These are phyloP conservation scores for Microdochium nivale DNA, from an alignment of 2,329 filamentous ascomycete species.

Conservation along the genomic window DNA sequence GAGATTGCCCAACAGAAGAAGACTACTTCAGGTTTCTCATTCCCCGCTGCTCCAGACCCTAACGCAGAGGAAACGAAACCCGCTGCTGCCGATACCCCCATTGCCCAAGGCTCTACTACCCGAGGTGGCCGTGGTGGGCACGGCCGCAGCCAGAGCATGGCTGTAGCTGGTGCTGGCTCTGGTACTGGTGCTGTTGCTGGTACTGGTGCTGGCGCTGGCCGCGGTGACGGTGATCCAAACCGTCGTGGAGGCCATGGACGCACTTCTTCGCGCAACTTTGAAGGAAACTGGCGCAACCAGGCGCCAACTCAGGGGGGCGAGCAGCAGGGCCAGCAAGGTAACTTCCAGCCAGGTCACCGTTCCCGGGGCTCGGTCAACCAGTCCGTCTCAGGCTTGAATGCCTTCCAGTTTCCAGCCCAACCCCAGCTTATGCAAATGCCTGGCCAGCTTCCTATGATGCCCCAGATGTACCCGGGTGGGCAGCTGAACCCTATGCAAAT, in stretches of 20 bases:
- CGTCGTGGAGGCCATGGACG: slow-evolving; percentile 73
- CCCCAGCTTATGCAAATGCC: slow-evolving; percentile 81
- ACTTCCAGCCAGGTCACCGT: slow-evolving; percentile 90
- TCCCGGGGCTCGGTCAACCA: slow-evolving; percentile 75
- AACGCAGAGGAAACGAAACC: slow-evolving; percentile 51
- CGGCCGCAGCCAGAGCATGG: slow-evolving; percentile 87
- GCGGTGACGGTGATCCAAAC: slow-evolving; percentile 57
- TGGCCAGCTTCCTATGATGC: slow-evolving; percentile 76
- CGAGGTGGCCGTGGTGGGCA: slow-evolving; percentile 51
- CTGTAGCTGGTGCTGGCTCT: slow-evolving; percentile 60
- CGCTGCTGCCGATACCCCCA: slow-evolving; percentile 31
- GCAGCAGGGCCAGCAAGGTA: slow-evolving; percentile 60
- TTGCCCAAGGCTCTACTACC: slow-evolving; percentile 31
- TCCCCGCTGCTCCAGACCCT: slow-evolving; percentile 67
- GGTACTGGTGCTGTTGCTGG: slow-evolving; percentile 63
- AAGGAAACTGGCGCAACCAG: slow-evolving; percentile 94
- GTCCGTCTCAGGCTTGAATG: slow-evolving; percentile 74
- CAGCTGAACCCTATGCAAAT: slow-evolving; percentile 83
- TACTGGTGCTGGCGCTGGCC: slow-evolving; percentile 58
- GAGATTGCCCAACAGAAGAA: slow-evolving; percentile 95
- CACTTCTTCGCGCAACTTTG: slow-evolving; percentile 85
- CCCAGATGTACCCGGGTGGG: slow-evolving; percentile 76
- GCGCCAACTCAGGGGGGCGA: slow-evolving; percentile 38
- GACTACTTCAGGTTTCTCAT: slow-evolving; percentile 90
- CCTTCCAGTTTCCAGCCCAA: slow-evolving; percentile 84